Conservation (phyloP, 768 basidiomycete species). For the Lactarius pseudohatsudake region DNA sequence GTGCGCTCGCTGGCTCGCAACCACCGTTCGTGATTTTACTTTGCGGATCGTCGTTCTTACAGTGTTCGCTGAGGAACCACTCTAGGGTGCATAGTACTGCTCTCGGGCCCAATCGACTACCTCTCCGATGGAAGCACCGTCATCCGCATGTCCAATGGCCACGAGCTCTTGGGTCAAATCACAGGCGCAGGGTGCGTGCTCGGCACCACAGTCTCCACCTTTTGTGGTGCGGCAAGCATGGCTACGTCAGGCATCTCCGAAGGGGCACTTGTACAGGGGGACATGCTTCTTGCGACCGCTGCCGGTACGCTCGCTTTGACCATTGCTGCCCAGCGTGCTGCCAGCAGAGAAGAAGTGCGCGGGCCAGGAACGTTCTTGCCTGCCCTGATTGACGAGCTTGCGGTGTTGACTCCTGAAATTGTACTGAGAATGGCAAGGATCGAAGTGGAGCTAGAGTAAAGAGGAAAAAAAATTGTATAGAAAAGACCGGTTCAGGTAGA, state of each 20-base stretch:
- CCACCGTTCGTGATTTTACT: slow-evolving; percentile 56
- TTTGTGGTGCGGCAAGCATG: slow-evolving; percentile 67
- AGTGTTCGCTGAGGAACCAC: background rate
- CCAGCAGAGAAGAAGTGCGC: slow-evolving; percentile 48
- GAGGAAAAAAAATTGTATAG: background rate
- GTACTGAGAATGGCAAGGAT: slow-evolving; percentile 29
- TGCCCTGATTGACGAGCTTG: slow-evolving; percentile 64
- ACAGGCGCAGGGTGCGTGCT: slow-evolving; percentile 90
- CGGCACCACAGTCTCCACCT: slow-evolving; percentile 75
- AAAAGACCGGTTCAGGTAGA: background rate
- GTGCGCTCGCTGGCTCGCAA: slow-evolving; percentile 67
- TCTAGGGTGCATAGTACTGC: slow-evolving; percentile 73
- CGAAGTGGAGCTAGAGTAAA: slow-evolving; percentile 23
- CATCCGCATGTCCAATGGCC: slow-evolving; percentile 72
- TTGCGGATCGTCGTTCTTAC: background rate
- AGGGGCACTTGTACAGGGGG: slow-evolving; percentile 61
- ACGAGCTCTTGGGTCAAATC: slow-evolving; percentile 69
- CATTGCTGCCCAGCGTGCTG: slow-evolving; percentile 62
- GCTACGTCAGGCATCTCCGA: slow-evolving; percentile 35
- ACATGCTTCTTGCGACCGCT: slow-evolving; percentile 74
- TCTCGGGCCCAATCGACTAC: slow-evolving; percentile 81
- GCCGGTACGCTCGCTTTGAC: slow-evolving; percentile 69
- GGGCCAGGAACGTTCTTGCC: slow-evolving; percentile 66
- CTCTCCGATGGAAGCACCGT: slow-evolving; percentile 77
- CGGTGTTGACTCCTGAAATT: slow-evolving; percentile 41